Base-by-base conservation (phyloP, 2,329 filamentous ascomycete species). In the Pyricularia pennisetigena region DNA sequence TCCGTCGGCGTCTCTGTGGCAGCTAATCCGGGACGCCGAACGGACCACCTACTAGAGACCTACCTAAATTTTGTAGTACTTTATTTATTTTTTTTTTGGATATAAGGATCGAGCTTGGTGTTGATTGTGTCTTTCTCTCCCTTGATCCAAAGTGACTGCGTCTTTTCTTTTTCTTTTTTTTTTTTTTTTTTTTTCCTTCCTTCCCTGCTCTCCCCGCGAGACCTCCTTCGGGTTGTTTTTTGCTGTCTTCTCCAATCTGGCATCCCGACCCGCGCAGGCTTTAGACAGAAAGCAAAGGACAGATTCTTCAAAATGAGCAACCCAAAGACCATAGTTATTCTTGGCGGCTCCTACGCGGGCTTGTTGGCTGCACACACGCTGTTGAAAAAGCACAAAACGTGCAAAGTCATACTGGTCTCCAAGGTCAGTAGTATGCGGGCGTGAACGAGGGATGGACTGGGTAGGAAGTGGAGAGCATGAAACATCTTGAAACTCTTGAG, bases 391-490 rank as follows among this genome's bases (percentile, higher is more conserved):
- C 74, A 80, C 59, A 76, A 80, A 67, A 80, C 84, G 64, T 72
- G 85, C 57, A 84, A 85, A 71, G 83, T 87, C 64, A 78, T 87
- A 64, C 79, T 87, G 20, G 80, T 87, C 63, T 83, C 83, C 67
- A 84, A 85, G 79, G 84, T 85, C 76, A 72, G 75, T 59, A n/a
- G n/a, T n/a, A n/a, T 8, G n/a, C 1, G n/a, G 16, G 4, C n/a
- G 41, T n/a, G 41, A 54, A 54, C 16, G 20, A 32, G 54, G 61
- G 10, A 30, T 3, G 32, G 14, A 35, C 61, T 28, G 23, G 24
- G 3, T 30, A 14, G 23, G 23, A 63, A 30, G 1, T 28, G 8
- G 24, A 6, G 7, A 26, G 32, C 9, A 28, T 1, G 2, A 62
- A 16, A 10, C 32, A 23, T 49, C 29, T 7, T 24, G 4, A 20